Base-by-base conservation (phyloP, 139 green algal genomes). In the Zygnema cylindricum region DNA sequence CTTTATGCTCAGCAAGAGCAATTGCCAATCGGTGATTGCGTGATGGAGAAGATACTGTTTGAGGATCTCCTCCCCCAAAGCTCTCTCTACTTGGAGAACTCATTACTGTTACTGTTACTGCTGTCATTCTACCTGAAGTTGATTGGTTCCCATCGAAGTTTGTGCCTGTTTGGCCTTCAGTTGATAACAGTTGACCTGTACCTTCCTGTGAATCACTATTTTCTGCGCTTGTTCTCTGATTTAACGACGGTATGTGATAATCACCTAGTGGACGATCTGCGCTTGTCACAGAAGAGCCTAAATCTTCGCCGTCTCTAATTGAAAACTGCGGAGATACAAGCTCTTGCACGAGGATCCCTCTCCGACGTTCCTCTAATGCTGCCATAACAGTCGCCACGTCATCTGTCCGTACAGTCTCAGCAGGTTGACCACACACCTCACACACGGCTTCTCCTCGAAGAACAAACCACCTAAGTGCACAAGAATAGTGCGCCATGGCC, bases 401-500 rank as follows among this genome's bases (percentile, higher is more conserved):
- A 39, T 40, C 33, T 16, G 35, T 7, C 77, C 77, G 42, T 41
- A 85, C 49, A 54, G 3, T 41, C 33, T 77, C 7, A 83, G 77
- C 77, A 11, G 55, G 23, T 63, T 87, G 81, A 2, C 84, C 84
- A 41, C 84, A 89, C 32, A 89, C 55, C 73, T 89, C 84, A 75
- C 84, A 89, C 32, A 23, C 22, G 30, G 75, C n/a, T 35, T 39
- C 35, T 7, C 75, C 73, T 16, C 76, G 73, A 11, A n/a, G 2
- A 35, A 88, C 63, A 76, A 89, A 88, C 84, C 84, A 89, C 36
- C 75, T 63, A 25, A 89, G 22, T 7, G 73, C 71, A 75, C 84
- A 89, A 32, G 75, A 1, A 75, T 88, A 88, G 42, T 89, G 84
- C 2, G 73, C 71, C 2, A 89, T 49, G 42, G 84, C 39, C 39